A percentile compares a stretch with the other conserved stretches of the same genome.
phyloP scores from a whole-genome alignment of 2,329 filamentous ascomycete species.

The Amauroascus verrucosus region DNA sequence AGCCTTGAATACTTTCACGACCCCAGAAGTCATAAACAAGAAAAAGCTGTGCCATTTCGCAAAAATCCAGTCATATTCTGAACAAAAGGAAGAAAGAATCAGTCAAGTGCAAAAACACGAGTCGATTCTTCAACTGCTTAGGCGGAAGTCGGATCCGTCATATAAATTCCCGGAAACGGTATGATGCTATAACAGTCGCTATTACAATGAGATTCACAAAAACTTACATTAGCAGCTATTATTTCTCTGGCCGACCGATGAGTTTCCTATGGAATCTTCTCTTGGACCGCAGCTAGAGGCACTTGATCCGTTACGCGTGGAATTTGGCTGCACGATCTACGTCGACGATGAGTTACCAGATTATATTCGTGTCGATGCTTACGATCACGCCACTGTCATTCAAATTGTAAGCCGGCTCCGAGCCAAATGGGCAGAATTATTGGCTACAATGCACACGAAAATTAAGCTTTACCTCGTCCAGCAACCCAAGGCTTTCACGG shows the following conservation, averaged over 20 bases:
- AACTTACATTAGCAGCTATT: constrained; percentile 23
- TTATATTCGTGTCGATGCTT: constrained; percentile 26
- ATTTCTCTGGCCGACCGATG: constrained; percentile 39
- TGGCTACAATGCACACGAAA: constrained; percentile 23
- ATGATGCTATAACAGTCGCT: constrained; percentile 6
- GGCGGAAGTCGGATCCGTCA: constrained; percentile 20
- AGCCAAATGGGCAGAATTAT: constrained; percentile 23
- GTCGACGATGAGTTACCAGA: constrained; percentile 24
- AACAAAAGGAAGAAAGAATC: constrained; percentile 21
- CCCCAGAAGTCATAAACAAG: constrained; percentile 8
- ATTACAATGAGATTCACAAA: constrained; percentile 5
- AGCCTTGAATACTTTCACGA: constrained; percentile 15
- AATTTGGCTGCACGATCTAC: constrained; percentile 34
- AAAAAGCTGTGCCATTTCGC: constrained; percentile 20
- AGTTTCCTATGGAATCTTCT: constrained; percentile 32
- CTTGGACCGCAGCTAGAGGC: constrained; percentile 36
- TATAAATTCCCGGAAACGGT: constrained; percentile 23
- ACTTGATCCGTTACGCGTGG: constrained; percentile 37
- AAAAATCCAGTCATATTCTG: constrained; percentile 21
- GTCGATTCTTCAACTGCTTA: constrained; percentile 20
- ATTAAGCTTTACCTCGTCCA: constrained; percentile 29
- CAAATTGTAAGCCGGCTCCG: constrained; percentile 27
- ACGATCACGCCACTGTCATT: constrained; percentile 27
- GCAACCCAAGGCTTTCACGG: constrained; percentile 20
- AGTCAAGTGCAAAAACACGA: constrained; percentile 21